Evolutionary conservation across 768 basidiomycete species (phyloP), one percentile per base, ranked within the genome.

Genomic region (Termitomyces sp.): DNA sequence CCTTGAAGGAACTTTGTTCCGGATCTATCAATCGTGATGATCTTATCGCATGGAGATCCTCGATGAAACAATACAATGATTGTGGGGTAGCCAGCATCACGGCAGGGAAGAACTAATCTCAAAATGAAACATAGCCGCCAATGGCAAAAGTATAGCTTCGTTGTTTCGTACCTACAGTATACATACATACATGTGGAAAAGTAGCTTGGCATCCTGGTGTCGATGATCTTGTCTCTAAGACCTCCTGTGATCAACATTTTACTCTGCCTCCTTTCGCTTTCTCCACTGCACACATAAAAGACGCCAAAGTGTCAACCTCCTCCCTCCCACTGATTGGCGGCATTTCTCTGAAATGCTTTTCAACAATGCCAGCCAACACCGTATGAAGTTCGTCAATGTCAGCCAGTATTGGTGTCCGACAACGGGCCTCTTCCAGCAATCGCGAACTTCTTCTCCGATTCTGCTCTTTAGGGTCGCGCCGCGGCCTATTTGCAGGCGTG

Each of bases 301-400:
- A 82, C 20, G 89, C 88, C 43, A 93, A 74, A n/a, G 86, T 88
- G 61, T 93, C 91, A 50, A 90, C 85, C 71, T 93, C 91, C 70
- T 87, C 86, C 54, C 86, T 77, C 13, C 78, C 77, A 61, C 71
- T 77, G 28, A 79, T 76, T 18, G 79, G 72, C 13, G 72, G 66
- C 58, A 83, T 75, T 41, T 87, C 84, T 58, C 82, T 77, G 69
- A 91, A 93, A 71, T 93, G 91, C 56, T 78, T 78, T 66, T 91
- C 87, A 2, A 85, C 89, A 43, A 93, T 79, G 8, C 75, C 73
- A 2, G 91, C 91, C 36, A 93, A 72, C 47, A 88, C 79, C 0
- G 70, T 75, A 59, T 91, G 86, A 16, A 91, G 75, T 40, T 91
- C 90, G 36, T 77, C 79, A 13, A 87, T 68, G 68, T 93, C 91